These are phyloP conservation scores for Durusdinium trenchii DNA, from an alignment of 73 alveolate species.

Conservation along the genomic window DNA sequence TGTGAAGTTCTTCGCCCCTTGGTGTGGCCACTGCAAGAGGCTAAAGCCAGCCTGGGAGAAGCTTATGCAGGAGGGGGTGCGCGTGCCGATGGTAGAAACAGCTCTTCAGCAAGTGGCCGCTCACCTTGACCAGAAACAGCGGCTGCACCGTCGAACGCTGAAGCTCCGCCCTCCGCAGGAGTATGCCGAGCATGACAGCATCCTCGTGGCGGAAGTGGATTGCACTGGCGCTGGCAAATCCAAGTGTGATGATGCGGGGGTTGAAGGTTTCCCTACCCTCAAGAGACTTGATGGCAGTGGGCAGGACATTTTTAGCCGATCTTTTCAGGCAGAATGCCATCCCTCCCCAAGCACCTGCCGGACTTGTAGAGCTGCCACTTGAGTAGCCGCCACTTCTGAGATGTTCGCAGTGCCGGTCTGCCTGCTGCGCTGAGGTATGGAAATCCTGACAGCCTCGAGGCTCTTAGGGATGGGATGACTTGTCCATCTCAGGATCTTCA, in stretches of 20 bases:
- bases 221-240: constrained; percentile 44
- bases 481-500: too few species aligned
- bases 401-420: neutral
- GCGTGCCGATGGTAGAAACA: neutral
- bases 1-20: constrained; percentile 75
- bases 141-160: neutral
- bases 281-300: neutral
- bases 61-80: constrained; percentile 48
- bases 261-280: constrained; percentile 65
- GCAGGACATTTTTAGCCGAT: too few species aligned
- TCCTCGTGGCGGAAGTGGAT: constrained; percentile 62
- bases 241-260: constrained; percentile 46
- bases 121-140: neutral
- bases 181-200: constrained; percentile 35
- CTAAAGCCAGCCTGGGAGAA: constrained; percentile 84
- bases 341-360: too few species aligned
- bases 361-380: too few species aligned
- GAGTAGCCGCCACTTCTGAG: neutral
- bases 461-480: too few species aligned
- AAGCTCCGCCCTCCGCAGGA: neutral
- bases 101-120: neutral
- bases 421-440: constrained; percentile 15
- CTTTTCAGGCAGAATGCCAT: too few species aligned
- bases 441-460: neutral
- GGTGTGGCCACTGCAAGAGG: constrained; percentile 92